A percentile compares a stretch with the other conserved stretches of the same genome.
Evolutionary conservation across 228 moss, liverwort and hornwort species (phyloP).

Genomic region (Sphagnum magellanicum): DNA sequence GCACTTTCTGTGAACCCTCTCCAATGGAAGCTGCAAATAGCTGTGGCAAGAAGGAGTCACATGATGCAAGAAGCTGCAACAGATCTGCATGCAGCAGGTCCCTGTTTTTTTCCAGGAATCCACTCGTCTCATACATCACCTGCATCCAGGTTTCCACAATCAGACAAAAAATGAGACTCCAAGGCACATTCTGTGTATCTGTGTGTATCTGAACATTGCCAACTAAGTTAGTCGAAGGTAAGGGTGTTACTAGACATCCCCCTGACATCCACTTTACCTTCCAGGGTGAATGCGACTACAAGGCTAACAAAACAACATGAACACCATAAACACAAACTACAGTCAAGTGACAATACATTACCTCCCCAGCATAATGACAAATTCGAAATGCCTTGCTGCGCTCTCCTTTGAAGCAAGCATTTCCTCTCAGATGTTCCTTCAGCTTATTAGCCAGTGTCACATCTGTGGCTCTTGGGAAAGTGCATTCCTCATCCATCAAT

Average conservation of each 20-base stretch:
- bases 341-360: conserved; percentile 4
- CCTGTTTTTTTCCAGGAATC: conserved; percentile 59
- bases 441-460: conserved; percentile 49
- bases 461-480: conserved; percentile 52
- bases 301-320: too few species aligned
- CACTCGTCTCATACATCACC: conserved; percentile 57
- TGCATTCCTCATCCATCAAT: conserved; percentile 65
- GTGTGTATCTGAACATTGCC: too few species aligned
- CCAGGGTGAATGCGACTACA: too few species aligned
- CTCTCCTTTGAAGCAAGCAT: conserved; percentile 58
- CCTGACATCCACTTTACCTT: too few species aligned
- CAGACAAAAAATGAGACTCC: too few species aligned
- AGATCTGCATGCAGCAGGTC: conserved; percentile 60
- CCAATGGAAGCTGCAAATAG: conserved; percentile 50
- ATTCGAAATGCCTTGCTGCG: conserved; percentile 49
- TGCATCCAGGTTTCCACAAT: conserved; percentile 10
- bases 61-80: conserved; percentile 44
- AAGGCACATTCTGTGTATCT: too few species aligned
- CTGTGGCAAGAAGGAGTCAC: conserved; percentile 44
- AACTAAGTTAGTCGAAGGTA: too few species aligned
- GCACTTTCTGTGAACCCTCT: conserved; percentile 39
- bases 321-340: too few species aligned
- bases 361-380: conserved; percentile 66
- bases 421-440: conserved; percentile 52
- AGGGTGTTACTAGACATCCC: too few species aligned